phyloP scores from a whole-genome alignment of 1,284 basidiomycete species.

The Apiotrichum gamsii region DNA sequence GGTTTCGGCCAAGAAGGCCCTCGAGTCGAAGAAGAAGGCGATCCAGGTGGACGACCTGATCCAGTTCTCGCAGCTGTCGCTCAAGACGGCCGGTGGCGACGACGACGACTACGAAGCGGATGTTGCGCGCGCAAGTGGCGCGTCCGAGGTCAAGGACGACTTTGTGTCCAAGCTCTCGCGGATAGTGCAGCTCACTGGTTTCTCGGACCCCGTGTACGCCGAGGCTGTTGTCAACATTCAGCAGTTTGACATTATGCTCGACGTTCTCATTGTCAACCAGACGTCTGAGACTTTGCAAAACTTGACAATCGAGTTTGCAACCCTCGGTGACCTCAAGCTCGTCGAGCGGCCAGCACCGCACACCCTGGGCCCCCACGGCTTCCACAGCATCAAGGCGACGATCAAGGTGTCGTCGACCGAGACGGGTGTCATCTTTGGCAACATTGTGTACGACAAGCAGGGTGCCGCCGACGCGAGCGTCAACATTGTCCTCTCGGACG shows the following conservation, averaged over 20 bases:
- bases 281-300: constrained; percentile 92
- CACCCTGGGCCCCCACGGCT: constrained; percentile 90
- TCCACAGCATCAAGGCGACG: constrained; percentile 98
- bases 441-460: constrained; percentile 93
- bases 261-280: constrained; percentile 96
- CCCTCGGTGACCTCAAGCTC: constrained; percentile 92
- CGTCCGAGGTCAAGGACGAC: constrained; percentile 78
- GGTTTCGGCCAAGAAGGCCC: constrained; percentile 79
- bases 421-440: constrained; percentile 96
- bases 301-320: constrained; percentile 94
- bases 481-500: constrained; percentile 86
- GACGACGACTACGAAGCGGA: constrained; percentile 76
- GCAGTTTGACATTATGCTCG: constrained; percentile 93
- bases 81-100: constrained; percentile 74
- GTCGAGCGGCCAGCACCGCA: constrained; percentile 90
- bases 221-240: constrained; percentile 98
- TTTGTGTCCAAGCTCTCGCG: constrained; percentile 93
- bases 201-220: constrained; percentile 97
- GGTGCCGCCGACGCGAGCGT: constrained; percentile 72
- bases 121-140: constrained; percentile 81
- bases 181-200: constrained; percentile 94
- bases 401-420: constrained; percentile 98
- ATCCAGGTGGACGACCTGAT: constrained; percentile 92
- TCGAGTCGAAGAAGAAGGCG: constrained; percentile 64
- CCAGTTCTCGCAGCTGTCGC: constrained; percentile 88